These are phyloP conservation scores for Fomitiporia mediterranea DNA, from an alignment of 1,284 basidiomycete species.

Conservation along the genomic window DNA sequence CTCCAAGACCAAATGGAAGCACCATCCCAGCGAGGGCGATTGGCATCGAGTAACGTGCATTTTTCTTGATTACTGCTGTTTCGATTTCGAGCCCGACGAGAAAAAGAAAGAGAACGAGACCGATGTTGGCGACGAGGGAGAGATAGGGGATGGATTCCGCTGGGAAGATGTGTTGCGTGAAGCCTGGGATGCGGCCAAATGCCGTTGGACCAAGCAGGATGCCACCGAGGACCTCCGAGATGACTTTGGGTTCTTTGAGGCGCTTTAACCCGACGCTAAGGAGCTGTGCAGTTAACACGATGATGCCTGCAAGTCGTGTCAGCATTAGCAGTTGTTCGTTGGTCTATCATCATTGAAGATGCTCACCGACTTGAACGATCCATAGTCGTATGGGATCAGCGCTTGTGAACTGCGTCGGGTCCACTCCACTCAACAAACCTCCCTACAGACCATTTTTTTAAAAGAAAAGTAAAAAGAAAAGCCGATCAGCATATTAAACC, in stretches of 20 bases:
- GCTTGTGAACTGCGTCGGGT: slow-evolving; percentile 62
- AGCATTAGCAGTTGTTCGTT: neutral
- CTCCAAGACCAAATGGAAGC: slow-evolving; percentile 82
- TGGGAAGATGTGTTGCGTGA: slow-evolving; percentile 83
- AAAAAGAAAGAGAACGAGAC: slow-evolving; percentile 89
- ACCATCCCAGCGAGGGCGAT: slow-evolving; percentile 66
- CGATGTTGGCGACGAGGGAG: slow-evolving; percentile 87
- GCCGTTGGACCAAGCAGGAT: slow-evolving; percentile 86
- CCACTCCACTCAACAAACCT: slow-evolving; percentile 65
- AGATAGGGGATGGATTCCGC: slow-evolving; percentile 68
- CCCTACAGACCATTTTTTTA: slow-evolving; percentile 52
- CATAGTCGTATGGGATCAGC: slow-evolving; percentile 80
- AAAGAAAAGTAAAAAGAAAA: no score
- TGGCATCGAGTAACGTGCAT: slow-evolving; percentile 45
- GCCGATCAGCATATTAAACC: no score
- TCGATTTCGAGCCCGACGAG: slow-evolving; percentile 92
- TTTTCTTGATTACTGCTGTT: slow-evolving; percentile 66
- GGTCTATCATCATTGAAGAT: neutral
- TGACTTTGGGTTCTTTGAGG: slow-evolving; percentile 84
- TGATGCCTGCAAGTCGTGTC: slow-evolving; percentile 49
- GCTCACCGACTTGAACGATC: slow-evolving; percentile 82
- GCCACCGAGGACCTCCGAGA: slow-evolving; percentile 83
- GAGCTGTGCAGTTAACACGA: slow-evolving; percentile 76
- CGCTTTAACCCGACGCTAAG: slow-evolving; percentile 67
- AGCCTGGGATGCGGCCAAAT: slow-evolving; percentile 71